phyloP scores from a whole-genome alignment of 805 yeast genomes.

The Wickerhamiella qilinensis region DNA sequence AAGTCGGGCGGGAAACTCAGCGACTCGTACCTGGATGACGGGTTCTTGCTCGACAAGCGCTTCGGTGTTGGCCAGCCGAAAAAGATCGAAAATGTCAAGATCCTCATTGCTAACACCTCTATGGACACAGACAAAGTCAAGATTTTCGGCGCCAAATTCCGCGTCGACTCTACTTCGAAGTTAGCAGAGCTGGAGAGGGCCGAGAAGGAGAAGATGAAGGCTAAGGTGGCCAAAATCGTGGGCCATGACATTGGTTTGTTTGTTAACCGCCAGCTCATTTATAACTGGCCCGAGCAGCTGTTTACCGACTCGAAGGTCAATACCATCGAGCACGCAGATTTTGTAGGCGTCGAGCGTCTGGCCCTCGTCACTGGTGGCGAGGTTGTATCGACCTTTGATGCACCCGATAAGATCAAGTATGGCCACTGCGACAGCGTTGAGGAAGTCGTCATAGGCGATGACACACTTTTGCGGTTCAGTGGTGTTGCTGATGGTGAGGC shows the following conservation, averaged over 20 bases:
- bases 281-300: constrained; percentile 95
- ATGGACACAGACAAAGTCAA: constrained; percentile 93
- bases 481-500: constrained; percentile 95
- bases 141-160: constrained; percentile 93
- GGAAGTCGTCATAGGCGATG: constrained; percentile 88
- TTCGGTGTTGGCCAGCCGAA: constrained; percentile 94
- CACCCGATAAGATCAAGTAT: constrained; percentile 68
- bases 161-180: constrained; percentile 88
- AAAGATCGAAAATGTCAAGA: constrained; percentile 62
- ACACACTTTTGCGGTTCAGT: constrained; percentile 75
- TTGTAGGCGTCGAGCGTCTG: constrained; percentile 91
- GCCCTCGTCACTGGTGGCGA: constrained; percentile 97
- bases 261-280: constrained; percentile 89
- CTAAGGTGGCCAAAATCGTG: constrained; percentile 75
- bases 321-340: constrained; percentile 95
- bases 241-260: constrained; percentile 77
- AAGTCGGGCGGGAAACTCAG: constrained; percentile 83
- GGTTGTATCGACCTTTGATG: constrained; percentile 90
- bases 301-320: constrained; percentile 77
- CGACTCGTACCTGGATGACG: constrained; percentile 91
- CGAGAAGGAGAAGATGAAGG: constrained; percentile 84
- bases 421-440: constrained; percentile 85
- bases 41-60: constrained; percentile 78
- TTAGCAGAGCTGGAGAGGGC: constrained; percentile 89
- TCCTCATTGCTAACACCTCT: constrained; percentile 87